Percentiles rank a stretch among this genome's conserved stretches.
These are phyloP conservation scores for Gynostemma pentaphyllum DNA, from an alignment of 306 rosid genomes.

Conservation along the genomic window DNA sequence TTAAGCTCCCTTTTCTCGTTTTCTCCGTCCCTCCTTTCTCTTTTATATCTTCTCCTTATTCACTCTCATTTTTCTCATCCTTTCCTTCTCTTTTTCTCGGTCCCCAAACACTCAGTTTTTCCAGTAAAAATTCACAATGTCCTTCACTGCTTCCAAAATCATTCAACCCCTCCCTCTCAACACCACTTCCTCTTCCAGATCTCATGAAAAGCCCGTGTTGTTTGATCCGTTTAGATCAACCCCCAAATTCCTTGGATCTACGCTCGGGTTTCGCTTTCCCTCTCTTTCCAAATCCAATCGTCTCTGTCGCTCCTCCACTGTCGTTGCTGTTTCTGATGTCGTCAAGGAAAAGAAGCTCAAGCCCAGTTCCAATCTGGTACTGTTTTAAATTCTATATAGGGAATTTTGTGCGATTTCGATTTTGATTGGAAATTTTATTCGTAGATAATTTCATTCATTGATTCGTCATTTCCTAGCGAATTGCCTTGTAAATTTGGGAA, in stretches of 20 bases:
- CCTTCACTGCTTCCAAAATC: conserved; percentile 51
- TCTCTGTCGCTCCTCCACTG: conserved; percentile 33
- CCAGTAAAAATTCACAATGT: conserved; percentile 25
- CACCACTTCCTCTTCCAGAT: conserved; percentile 42
- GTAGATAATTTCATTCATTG: neutral
- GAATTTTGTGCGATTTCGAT: neutral
- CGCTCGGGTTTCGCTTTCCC: conserved; percentile 36
- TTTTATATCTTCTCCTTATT: conserved; percentile 4
- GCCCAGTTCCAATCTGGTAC: conserved; percentile 54
- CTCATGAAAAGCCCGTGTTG: conserved; percentile 51
- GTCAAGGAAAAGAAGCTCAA: conserved; percentile 41
- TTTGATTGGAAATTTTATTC: neutral
- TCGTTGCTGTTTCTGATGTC: conserved; percentile 50
- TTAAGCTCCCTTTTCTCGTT: conserved; percentile 45
- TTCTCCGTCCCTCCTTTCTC: conserved; percentile 43
- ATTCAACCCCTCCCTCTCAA: conserved; percentile 42
- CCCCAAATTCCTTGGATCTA: conserved; percentile 64
- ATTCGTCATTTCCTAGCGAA: neutral
- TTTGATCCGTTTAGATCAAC: conserved; percentile 21
- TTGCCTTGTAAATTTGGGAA: neutral
- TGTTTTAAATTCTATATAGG: neutral
- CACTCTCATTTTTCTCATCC: conserved; percentile 5
- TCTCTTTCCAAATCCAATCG: conserved; percentile 20
- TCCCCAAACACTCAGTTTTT: conserved; percentile 3
- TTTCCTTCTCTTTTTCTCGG: neutral